Evolutionary conservation across 2,329 filamentous ascomycete species (phyloP).

Genomic region (Biscogniauxia sp.): DNA sequence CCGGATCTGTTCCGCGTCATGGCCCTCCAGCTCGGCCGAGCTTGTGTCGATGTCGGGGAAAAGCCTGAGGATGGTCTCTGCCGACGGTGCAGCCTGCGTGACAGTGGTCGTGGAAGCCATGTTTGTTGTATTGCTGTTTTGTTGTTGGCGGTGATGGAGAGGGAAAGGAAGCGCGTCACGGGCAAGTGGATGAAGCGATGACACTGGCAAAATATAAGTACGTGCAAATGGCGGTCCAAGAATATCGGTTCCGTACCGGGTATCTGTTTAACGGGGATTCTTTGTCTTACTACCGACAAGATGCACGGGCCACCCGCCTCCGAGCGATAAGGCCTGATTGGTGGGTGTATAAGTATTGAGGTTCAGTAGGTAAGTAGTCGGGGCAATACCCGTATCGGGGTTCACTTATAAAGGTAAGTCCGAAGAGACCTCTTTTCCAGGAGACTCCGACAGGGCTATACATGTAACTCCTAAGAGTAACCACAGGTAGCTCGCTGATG

Average conservation of each 20-base stretch:
- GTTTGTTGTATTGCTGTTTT: slow-evolving; percentile 2
- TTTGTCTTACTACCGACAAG: neutral
- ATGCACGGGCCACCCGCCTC: neutral
- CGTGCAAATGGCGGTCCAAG: neutral
- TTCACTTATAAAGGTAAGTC: neutral
- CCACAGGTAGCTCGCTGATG: too few species aligned
- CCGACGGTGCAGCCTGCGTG: slow-evolving; percentile 60
- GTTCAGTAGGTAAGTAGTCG: neutral
- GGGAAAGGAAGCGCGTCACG: slow-evolving; percentile 2
- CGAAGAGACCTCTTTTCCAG: neutral
- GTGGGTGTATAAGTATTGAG: neutral
- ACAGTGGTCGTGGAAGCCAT: slow-evolving; percentile 41
- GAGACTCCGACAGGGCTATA: too few species aligned
- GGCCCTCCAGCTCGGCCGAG: slow-evolving; percentile 76
- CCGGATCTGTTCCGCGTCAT: slow-evolving; percentile 96
- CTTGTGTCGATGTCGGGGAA: slow-evolving; percentile 80
- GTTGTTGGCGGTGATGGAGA: neutral
- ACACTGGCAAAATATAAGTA: neutral
- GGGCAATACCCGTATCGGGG: neutral
- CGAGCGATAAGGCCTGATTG: neutral
- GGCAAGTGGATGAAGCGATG: neutral
- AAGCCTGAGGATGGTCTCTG: slow-evolving; percentile 79
- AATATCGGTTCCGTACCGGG: neutral
- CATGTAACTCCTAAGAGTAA: too few species aligned
- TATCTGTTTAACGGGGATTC: neutral